Evolutionary conservation across 495 filamentous ascomycete species (phyloP), one percentile per base, ranked within the genome.

Genomic region (Mytilinidion resinicola): DNA sequence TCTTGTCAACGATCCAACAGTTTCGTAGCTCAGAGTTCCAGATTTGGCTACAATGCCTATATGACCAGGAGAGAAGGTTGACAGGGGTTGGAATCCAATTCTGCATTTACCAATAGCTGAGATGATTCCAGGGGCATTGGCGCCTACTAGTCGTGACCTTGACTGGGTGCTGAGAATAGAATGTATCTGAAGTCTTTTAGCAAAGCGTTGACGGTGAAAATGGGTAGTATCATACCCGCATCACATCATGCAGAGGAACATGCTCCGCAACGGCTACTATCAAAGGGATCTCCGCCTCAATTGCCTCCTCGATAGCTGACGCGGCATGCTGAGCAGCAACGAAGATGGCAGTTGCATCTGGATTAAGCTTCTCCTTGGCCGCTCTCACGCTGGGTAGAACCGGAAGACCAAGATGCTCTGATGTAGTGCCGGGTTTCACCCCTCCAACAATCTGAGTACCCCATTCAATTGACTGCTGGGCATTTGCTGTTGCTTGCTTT

Each of bases 241-340:
- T 76, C 55, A 95, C 85, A 66, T 95, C 88, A 73, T 95, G 89
- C 37, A 95, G 70, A 6, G 91, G 90, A 52, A 96, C 89, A 69
- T 96, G 91, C 69, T 96, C 91, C 1, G 91, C 91, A 42, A 96
- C 91, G 9, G 89, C 88, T 5, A 95, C 89, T 52, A 96, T 84
- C 2, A 95, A 78, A 10, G 90, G 88, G 8, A 96, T 87, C 66
- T 93, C 89, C 3, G 89, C 89, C 62, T 89, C 89, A 51, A 96
- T 89, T 0, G 91, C 90, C 66, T 95, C 88, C 66, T 91, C 85
- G 65, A 96, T 95, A 8, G 91, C 91, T 38, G 73, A 73, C 1
- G 85, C 77, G 6, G 90, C 90, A 59, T 88, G 82, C 51, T 85
- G 81, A 19, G 90, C 90, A 1, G 90, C 83, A 14, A 95, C 90